Conservation (phyloP, 2,329 filamentous ascomycete species). For the Eurotiales sp. region DNA sequence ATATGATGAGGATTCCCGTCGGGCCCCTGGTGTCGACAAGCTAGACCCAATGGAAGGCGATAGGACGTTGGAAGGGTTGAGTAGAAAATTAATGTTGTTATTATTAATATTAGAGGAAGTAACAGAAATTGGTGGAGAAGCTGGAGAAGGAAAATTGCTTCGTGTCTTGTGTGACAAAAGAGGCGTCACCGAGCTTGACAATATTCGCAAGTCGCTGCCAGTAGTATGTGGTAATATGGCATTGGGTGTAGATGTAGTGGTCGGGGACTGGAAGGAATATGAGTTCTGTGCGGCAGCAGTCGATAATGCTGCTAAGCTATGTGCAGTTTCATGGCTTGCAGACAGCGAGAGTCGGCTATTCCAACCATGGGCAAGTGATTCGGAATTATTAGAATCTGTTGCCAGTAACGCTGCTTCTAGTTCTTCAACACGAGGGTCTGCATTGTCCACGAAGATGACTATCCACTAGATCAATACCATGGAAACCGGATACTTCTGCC, state of each 20-base stretch:
- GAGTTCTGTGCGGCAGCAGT: conserved; percentile 46
- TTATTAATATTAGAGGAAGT: conserved; percentile 42
- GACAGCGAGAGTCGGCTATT: conserved; percentile 24
- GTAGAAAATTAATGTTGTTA: conserved; percentile 55
- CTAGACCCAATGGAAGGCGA: conserved; percentile 45
- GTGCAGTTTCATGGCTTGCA: conserved; percentile 36
- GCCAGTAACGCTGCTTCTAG: conserved; percentile 33
- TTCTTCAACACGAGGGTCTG: conserved; percentile 58
- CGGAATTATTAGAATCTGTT: conserved; percentile 27
- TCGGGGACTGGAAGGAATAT: conserved; percentile 25
- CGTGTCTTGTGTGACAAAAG: conserved; percentile 32
- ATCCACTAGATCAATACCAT: conserved; percentile 3
- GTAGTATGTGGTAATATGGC: background rate
- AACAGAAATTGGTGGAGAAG: conserved; percentile 44
- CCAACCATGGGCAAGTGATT: conserved; percentile 30
- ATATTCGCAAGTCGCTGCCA: background rate
- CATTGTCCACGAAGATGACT: conserved; percentile 62
- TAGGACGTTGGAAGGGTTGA: conserved; percentile 46
- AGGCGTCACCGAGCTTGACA: conserved; percentile 14
- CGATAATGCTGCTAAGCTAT: conserved; percentile 54
- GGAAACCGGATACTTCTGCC: no score
- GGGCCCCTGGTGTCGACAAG: conserved; percentile 29
- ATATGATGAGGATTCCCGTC: conserved; percentile 26
- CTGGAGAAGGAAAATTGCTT: conserved; percentile 29
- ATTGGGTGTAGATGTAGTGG: conserved; percentile 12